Conservation (phyloP, 2,329 filamentous ascomycete genomes). For the Fusarium bactridioides region DNA sequence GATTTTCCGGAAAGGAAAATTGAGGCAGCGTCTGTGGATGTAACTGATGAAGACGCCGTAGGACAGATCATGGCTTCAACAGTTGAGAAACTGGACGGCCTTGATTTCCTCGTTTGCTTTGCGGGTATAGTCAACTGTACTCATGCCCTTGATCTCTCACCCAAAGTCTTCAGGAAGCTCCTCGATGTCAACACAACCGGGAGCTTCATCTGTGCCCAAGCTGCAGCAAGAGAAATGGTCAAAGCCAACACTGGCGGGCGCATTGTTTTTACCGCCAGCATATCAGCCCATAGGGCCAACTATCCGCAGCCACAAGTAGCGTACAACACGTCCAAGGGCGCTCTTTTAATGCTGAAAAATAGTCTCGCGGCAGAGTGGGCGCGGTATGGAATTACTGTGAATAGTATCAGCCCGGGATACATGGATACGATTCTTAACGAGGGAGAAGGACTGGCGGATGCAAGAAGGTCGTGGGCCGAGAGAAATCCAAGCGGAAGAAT, state of each 20-base stretch:
- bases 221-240: constrained; percentile 64
- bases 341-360: constrained; percentile 68
- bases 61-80: background rate
- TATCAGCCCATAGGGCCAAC: constrained; percentile 74
- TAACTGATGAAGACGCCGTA: constrained; percentile 5
- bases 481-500: constrained; percentile 70
- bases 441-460: constrained; percentile 55
- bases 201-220: constrained; percentile 74
- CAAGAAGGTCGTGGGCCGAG: constrained; percentile 62
- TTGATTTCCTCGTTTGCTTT: constrained; percentile 14
- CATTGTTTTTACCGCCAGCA: constrained; percentile 72
- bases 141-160: constrained; percentile 66
- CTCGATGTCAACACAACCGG: constrained; percentile 78
- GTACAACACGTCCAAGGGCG: constrained; percentile 78
- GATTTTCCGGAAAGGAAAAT: background rate
- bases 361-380: constrained; percentile 68
- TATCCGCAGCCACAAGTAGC: constrained; percentile 75
- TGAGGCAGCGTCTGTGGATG: background rate
- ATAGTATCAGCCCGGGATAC: constrained; percentile 75
- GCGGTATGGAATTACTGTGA: constrained; percentile 72
- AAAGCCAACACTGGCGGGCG: constrained; percentile 60
- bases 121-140: constrained; percentile 67
- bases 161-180: constrained; percentile 67
- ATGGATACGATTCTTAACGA: constrained; percentile 80
- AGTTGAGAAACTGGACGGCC: background rate